Conservation (phyloP, 352 stramenopile genomes). For the Globisporangium sylvaticum region DNA sequence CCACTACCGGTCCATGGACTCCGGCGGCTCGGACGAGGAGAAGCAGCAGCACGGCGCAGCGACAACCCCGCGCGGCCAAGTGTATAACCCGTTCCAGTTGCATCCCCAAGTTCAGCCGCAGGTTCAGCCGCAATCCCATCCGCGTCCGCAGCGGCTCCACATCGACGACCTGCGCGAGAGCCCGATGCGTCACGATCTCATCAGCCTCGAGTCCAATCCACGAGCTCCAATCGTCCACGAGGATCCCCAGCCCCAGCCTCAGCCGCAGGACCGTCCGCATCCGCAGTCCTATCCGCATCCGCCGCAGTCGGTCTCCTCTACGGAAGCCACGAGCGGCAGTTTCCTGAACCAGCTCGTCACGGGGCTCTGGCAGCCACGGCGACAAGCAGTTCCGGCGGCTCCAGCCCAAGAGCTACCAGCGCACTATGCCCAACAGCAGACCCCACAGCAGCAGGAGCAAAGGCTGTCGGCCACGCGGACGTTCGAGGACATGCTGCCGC, state of each 20-base stretch:
- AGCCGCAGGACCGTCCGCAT: background rate
- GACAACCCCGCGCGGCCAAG: background rate
- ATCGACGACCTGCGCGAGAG: slow-evolving; percentile 14
- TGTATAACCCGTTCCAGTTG: background rate
- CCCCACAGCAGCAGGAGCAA: background rate
- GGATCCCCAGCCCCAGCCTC: background rate
- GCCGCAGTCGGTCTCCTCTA: background rate
- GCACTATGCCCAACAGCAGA: background rate
- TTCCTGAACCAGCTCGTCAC: slow-evolving; percentile 6
- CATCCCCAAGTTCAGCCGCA: background rate
- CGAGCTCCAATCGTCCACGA: background rate
- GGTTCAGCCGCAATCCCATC: background rate
- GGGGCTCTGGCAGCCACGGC: background rate
- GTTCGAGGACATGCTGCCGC: slow-evolving; percentile 25
- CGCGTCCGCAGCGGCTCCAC: slow-evolving; percentile 4
- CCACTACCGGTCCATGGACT: slow-evolving; percentile 8
- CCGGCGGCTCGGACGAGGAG: background rate
- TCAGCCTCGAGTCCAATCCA: background rate
- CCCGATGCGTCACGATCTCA: background rate
- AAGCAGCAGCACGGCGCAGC: background rate
- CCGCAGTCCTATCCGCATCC: background rate
- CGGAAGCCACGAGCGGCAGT: background rate
- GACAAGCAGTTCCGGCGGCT: background rate
- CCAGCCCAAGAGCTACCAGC: background rate
- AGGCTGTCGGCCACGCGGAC: slow-evolving; percentile 15